Evolutionary conservation across 257 asterid species (phyloP), one percentile per base, ranked within the genome.

Genomic region (Striga asiatica): DNA sequence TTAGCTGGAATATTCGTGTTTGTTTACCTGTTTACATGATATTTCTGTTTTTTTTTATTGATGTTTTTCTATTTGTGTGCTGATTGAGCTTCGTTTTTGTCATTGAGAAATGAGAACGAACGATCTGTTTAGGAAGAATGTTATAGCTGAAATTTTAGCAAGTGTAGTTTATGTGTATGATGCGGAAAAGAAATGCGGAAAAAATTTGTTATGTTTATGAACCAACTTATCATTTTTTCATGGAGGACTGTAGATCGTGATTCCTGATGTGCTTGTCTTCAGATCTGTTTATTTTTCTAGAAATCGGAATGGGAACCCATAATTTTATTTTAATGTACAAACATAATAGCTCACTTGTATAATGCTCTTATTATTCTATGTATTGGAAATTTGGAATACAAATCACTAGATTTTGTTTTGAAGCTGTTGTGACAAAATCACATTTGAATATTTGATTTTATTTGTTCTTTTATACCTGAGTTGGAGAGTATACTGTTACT

Each of bases 231-330:
- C 37, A 8, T 53, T 1, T 8, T 10, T 3, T 20, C 24, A 21
- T 28, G 27, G 12, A 6, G 28, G n/a, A 37, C 31, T 47, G 32
- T 24, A 29, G 52, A 63, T 49, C 48, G 17, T 27, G 50, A 53
- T 5, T 31, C 50, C 11, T 52, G n/a, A 27, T 13, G 20, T 6
- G 34, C 39, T 50, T 23, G 54, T 20, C 31, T 39, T 50, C 13
- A 46, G 65, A 58, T 63, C 53, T 66, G 49, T 50, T 21, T 24
- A 46, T 45, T 58, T n/a, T n/a, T n/a, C n/a, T n/a, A 19, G 43
- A 27, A 14, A 13, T 22, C 18, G 14, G 17, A 19, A 28, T 63
- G 28, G 10, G 3, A 13, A 34, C 20, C 32, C 8, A 12, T 54
- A 14, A 50, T 50, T 50, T 18, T 50, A 14, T n/a, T n/a, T n/a